Conservation (phyloP, 257 asterid species). For the Solanum rostratum region DNA sequence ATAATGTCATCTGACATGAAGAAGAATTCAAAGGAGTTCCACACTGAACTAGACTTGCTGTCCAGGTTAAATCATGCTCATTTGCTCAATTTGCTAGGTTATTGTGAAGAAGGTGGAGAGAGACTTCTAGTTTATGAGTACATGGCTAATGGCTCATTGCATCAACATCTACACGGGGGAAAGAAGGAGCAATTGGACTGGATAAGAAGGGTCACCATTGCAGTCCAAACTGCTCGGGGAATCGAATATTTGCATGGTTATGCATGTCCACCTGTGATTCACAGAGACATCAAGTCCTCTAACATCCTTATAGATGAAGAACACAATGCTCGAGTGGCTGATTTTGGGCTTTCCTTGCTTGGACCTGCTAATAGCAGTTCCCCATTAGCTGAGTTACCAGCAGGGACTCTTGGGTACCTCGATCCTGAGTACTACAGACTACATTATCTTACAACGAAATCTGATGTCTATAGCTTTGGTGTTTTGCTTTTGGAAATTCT, state of each 20-base stretch:
- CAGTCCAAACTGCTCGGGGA: slow-evolving; percentile 93
- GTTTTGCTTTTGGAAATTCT: slow-evolving; percentile 75
- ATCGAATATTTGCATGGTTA: slow-evolving; percentile 85
- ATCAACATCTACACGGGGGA: slow-evolving; percentile 65
- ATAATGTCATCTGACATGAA: slow-evolving; percentile 62
- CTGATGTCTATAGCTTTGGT: slow-evolving; percentile 86
- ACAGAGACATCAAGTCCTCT: slow-evolving; percentile 83
- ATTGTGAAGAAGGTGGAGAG: slow-evolving; percentile 81
- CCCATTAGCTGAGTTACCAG: slow-evolving; percentile 85
- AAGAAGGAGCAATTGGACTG: slow-evolving; percentile 62
- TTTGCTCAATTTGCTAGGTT: slow-evolving; percentile 68
- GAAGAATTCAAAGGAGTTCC: slow-evolving; percentile 75
- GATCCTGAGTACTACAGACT: slow-evolving; percentile 90
- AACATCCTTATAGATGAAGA: slow-evolving; percentile 89
- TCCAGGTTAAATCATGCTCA: slow-evolving; percentile 86
- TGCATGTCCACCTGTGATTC: slow-evolving; percentile 95
- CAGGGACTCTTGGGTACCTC: slow-evolving; percentile 84
- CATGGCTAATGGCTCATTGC: slow-evolving; percentile 91
- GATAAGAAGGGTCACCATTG: slow-evolving; percentile 75
- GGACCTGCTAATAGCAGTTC: slow-evolving; percentile 87
- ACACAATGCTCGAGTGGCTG: slow-evolving; percentile 89
- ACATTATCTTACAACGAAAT: slow-evolving; percentile 81
- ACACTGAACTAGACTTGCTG: slow-evolving; percentile 74
- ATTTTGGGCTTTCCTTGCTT: slow-evolving; percentile 74
- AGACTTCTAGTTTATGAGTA: slow-evolving; percentile 82